Base-by-base conservation (phyloP, 2,329 filamentous ascomycete genomes). In the Magnaporthiopsis rhizophila region DNA sequence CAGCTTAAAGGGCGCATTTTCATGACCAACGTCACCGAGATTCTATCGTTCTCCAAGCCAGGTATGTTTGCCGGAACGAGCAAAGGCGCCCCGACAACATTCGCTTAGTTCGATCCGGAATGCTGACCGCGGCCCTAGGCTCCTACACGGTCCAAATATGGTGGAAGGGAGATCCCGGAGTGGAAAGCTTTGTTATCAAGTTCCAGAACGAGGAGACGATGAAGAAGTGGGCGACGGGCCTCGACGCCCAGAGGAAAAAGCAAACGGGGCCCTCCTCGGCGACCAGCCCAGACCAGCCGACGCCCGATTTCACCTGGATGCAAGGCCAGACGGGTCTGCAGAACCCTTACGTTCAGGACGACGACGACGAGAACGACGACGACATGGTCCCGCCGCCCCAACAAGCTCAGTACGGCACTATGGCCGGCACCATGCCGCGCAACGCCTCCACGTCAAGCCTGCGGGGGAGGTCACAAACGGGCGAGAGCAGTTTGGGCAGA, bases 21-120 rank as follows among this genome's bases (percentile, higher is more conserved):
- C 78, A 98, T 99, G 93, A 92, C 93, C 69, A 99, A 99, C 72
- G 94, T 99, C 64, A 98, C 93, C 56, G 92, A 97, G 74, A 89
- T 97, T n/a, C 81, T 97, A 58, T 93, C 90, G 24, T 81, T 95
- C 66, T 87, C 89, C 62, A 97, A 93, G 75, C 91, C 92, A 76
- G 92, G 93, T 96, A 85, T 73, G 84, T 73, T 65, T n/a, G 21
- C 18, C 58, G 24, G 56, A n/a, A 12, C 58, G 26, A 58, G 24
- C 57, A 9, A 28, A 15, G 3, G 8, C 57, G 57, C 11, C 3
- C 11, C 30, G 6, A 4, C 57, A 2, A 58, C 3, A 1, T 15
- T 24, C 26, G 12, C 9, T 64, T 18, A 64, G 6, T 36, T 64
- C 66, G 34, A 9, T 45, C 11, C 64, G 32, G 28, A 50, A 24